A percentile compares a stretch with the other conserved stretches of the same genome.
phyloP scores from a whole-genome alignment of 2,329 filamentous ascomycete species.

The Aspergillus sp. region DNA sequence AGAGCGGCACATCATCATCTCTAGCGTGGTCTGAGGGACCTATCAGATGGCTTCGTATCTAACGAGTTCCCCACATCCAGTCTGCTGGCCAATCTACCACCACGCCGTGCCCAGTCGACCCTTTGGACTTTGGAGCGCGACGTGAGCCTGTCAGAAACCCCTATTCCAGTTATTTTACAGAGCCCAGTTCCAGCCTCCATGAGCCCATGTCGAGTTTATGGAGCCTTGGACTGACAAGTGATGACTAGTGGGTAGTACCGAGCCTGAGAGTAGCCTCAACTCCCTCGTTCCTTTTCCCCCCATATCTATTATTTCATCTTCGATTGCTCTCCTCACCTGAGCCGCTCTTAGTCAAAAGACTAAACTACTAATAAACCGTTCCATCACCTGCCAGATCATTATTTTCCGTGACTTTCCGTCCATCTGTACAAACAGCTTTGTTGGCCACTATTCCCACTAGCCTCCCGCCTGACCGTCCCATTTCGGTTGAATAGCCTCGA shows the following conservation, averaged over 20 bases:
- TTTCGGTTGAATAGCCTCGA: conserved; percentile 14
- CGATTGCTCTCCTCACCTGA: not conserved
- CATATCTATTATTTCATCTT: not conserved
- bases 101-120: not conserved
- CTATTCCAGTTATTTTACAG: not conserved
- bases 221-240: not conserved
- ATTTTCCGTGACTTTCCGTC: not conserved
- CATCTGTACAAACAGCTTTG: conserved; percentile 1
- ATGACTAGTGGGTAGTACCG: not conserved
- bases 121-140: not conserved
- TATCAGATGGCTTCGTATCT: not conserved
- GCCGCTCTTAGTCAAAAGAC: not conserved
- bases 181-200: too few relatives aligned
- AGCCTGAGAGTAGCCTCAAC: not conserved
- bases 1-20: not conserved
- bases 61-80: not conserved
- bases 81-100: not conserved
- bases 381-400: conserved; percentile 3
- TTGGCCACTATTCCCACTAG: conserved; percentile 1
- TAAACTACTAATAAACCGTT: not conserved
- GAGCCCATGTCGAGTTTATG: not conserved
- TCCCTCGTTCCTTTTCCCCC: not conserved
- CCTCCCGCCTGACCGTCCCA: conserved; percentile 17
- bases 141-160: not conserved
- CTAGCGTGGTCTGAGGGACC: not conserved